phyloP scores from a whole-genome alignment of 306 rosid species.

The Corylus americana region DNA sequence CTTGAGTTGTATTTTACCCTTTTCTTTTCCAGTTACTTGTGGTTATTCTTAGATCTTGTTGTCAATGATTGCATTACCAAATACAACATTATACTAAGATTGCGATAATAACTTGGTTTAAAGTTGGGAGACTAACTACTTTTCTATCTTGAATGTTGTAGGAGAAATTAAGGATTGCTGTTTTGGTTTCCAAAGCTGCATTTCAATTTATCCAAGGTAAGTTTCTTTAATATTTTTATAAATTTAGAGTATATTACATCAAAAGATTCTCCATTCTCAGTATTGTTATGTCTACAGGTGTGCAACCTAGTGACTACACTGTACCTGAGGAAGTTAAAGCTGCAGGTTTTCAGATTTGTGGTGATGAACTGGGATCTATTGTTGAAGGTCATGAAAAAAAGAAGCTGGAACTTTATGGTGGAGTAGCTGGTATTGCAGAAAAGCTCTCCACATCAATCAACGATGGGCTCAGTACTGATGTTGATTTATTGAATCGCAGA shows the following conservation, averaged over 20 bases:
- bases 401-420: slow-evolving; percentile 78
- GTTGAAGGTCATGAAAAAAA: slow-evolving; percentile 81
- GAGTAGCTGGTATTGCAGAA: slow-evolving; percentile 61
- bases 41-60: not conserved
- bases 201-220: slow-evolving; percentile 71
- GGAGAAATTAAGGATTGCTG: slow-evolving; percentile 82
- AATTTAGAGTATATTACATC: not conserved
- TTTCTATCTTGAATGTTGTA: slow-evolving; percentile 30
- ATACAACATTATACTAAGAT: not conserved
- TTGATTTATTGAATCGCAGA: slow-evolving; percentile 46
- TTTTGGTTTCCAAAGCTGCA: slow-evolving; percentile 93
- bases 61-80: not conserved
- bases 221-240: slow-evolving; percentile 28
- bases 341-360: slow-evolving; percentile 82
- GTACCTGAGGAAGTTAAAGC: slow-evolving; percentile 75
- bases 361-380: slow-evolving; percentile 81
- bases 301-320: slow-evolving; percentile 55
- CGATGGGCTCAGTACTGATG: slow-evolving; percentile 52
- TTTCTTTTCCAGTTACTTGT: not conserved
- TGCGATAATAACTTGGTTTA: not conserved
- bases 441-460: slow-evolving; percentile 65
- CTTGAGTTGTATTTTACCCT: not conserved
- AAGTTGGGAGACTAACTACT: slow-evolving; percentile 5
- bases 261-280: slow-evolving; percentile 21
- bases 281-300: slow-evolving; percentile 46